Percentiles rank a stretch among this genome's conserved stretches.
Evolutionary conservation across 495 filamentous ascomycete genomes (phyloP).

Genomic region (Xeromyces bisporus): DNA sequence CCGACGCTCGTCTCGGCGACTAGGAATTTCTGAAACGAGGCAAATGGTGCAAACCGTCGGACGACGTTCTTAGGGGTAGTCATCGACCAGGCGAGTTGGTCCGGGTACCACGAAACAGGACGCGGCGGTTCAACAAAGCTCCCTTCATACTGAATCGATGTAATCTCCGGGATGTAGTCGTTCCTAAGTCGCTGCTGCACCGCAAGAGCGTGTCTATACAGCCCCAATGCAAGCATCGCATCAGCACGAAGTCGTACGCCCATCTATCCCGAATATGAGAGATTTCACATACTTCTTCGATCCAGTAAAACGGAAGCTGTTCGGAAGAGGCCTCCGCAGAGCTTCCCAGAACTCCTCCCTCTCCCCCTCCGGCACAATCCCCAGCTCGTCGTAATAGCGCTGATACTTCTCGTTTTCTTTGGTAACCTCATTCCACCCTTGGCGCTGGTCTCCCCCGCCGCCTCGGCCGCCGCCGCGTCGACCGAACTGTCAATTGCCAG

Average conservation of each 20-base stretch:
- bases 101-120: constrained; percentile 79
- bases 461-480: constrained; percentile 20
- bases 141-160: constrained; percentile 64
- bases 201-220: constrained; percentile 57
- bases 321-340: constrained; percentile 68
- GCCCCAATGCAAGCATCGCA: background rate
- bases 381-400: constrained; percentile 62
- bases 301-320: constrained; percentile 91
- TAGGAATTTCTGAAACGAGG: constrained; percentile 93
- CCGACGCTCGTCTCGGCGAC: constrained; percentile 93
- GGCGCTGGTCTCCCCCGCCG: constrained; percentile 13
- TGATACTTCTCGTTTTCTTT: constrained; percentile 67
- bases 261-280: too few relatives aligned
- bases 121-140: constrained; percentile 61
- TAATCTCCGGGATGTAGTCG: constrained; percentile 80
- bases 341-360: constrained; percentile 63
- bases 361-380: constrained; percentile 57
- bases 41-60: constrained; percentile 79
- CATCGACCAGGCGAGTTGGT: constrained; percentile 88
- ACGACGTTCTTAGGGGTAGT: constrained; percentile 88
- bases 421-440: constrained; percentile 37
- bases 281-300: constrained; percentile 51
- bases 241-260: background rate
- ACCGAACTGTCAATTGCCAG: constrained; percentile 1
- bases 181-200: constrained; percentile 73